Conservation (phyloP, 495 filamentous ascomycete genomes). For the Penicillium macrosclerotiorum region DNA sequence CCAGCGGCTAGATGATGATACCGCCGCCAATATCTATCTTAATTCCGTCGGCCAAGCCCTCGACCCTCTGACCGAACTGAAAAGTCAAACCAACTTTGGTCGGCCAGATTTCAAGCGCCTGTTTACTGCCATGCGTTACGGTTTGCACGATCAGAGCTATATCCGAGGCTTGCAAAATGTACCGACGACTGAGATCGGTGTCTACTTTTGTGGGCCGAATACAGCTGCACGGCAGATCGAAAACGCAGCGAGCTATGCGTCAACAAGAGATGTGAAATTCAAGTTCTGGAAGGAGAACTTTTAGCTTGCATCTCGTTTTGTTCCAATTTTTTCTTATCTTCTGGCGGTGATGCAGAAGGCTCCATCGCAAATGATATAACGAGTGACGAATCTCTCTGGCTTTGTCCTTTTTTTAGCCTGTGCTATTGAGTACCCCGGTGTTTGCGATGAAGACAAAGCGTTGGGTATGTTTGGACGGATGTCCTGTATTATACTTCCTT, state of each 20-base stretch:
- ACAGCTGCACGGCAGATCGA: slow-evolving; percentile 80
- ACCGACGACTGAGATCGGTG: slow-evolving; percentile 80
- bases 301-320: slow-evolving; percentile 15
- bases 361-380: slow-evolving; percentile 18
- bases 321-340: not conserved
- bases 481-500: slow-evolving; percentile 21
- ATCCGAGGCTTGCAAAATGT: slow-evolving; percentile 71
- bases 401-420: not conserved
- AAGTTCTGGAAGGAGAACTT: slow-evolving; percentile 99
- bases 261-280: slow-evolving; percentile 77
- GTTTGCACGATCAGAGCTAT: slow-evolving; percentile 81
- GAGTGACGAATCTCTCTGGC: slow-evolving; percentile 21
- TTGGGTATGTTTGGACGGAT: too few relatives aligned
- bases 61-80: slow-evolving; percentile 90
- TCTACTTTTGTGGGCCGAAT: slow-evolving; percentile 95
- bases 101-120: slow-evolving; percentile 85
- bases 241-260: slow-evolving; percentile 69
- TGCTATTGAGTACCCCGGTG: too few relatives aligned
- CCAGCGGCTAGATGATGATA: slow-evolving; percentile 86
- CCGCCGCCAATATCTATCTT: slow-evolving; percentile 91
- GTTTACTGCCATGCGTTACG: slow-evolving; percentile 82
- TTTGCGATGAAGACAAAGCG: too few relatives aligned
- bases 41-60: slow-evolving; percentile 85
- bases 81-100: slow-evolving; percentile 89
- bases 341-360: not conserved